A percentile compares a stretch with the other conserved stretches of the same genome.
Evolutionary conservation across 2,329 filamentous ascomycete genomes (phyloP).

Genomic region (Neofusicoccum cordaticola): DNA sequence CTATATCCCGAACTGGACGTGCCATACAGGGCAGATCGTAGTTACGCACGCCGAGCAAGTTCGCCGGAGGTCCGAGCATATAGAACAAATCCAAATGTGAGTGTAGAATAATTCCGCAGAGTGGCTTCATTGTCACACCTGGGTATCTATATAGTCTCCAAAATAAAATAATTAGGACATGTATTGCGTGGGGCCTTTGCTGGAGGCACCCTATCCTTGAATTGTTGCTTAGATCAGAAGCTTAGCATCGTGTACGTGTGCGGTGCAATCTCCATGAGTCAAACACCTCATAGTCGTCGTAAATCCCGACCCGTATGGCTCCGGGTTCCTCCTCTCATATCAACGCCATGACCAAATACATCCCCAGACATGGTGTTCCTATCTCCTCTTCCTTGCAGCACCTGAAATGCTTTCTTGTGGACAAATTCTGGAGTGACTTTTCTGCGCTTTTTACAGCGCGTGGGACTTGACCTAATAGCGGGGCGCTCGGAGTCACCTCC

Average conservation of each 20-base stretch:
- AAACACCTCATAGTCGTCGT: neutral
- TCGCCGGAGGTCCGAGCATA: too few relatives aligned
- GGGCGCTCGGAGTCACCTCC: neutral
- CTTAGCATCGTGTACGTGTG: neutral
- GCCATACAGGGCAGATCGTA: too few relatives aligned
- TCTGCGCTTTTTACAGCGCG: neutral
- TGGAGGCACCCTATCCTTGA: neutral
- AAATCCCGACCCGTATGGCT: neutral
- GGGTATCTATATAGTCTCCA: constrained; percentile 4
- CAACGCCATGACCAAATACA: constrained; percentile 6
- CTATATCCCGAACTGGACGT: too few relatives aligned
- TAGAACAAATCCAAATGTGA: too few relatives aligned
- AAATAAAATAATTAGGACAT: neutral
- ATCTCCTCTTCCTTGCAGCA: neutral
- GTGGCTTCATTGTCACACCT: constrained; percentile 9
- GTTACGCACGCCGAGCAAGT: too few relatives aligned
- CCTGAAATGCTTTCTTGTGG: neutral
- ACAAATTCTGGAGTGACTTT: neutral
- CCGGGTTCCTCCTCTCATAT: neutral
- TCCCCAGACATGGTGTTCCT: neutral
- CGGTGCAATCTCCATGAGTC: neutral
- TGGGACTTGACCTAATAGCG: neutral
- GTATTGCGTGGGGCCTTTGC: neutral
- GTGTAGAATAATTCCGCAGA: neutral
- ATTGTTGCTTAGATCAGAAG: constrained; percentile 8